Conservation (phyloP, 2,329 filamentous ascomycete genomes). For the Tolypocladium guangdongense region DNA sequence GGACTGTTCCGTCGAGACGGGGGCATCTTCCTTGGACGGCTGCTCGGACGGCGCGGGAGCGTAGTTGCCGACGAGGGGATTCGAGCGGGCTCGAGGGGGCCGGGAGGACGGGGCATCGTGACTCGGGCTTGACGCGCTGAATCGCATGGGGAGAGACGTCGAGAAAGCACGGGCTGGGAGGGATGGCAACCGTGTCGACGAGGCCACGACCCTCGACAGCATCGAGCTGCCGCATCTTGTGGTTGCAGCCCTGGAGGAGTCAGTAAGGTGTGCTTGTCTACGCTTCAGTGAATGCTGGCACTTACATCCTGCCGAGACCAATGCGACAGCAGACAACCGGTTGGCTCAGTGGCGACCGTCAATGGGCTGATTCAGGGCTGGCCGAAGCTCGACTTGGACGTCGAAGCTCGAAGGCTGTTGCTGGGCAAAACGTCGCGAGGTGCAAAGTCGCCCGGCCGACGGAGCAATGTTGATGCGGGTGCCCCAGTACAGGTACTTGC, state of each 20-base stretch:
- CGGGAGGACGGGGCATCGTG: conserved; percentile 1
- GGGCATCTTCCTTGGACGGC: neutral
- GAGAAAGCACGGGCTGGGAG: conserved; percentile 17
- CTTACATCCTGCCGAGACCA: neutral
- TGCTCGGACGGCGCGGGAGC: conserved; percentile 6
- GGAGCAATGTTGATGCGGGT: neutral
- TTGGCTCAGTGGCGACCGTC: neutral
- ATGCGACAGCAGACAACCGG: neutral
- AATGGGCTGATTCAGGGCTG: neutral
- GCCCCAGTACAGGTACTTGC: neutral
- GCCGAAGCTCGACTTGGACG: neutral
- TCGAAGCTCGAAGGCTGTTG: neutral
- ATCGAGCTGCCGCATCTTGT: conserved; percentile 17
- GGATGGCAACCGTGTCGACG: conserved; percentile 8
- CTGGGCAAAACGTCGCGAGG: neutral
- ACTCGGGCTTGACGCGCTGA: conserved; percentile 4
- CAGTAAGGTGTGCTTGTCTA: neutral
- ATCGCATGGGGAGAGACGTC: conserved; percentile 18
- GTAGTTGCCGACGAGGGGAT: conserved; percentile 21
- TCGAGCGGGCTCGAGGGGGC: conserved; percentile 9
- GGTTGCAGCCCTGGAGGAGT: conserved; percentile 14
- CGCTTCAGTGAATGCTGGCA: neutral
- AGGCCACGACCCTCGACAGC: conserved; percentile 17
- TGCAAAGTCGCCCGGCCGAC: neutral
- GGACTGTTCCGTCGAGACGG: conserved; percentile 5